phyloP scores from a whole-genome alignment of 2,329 filamentous ascomycete species.

The Trichoderma cornu-damae region DNA sequence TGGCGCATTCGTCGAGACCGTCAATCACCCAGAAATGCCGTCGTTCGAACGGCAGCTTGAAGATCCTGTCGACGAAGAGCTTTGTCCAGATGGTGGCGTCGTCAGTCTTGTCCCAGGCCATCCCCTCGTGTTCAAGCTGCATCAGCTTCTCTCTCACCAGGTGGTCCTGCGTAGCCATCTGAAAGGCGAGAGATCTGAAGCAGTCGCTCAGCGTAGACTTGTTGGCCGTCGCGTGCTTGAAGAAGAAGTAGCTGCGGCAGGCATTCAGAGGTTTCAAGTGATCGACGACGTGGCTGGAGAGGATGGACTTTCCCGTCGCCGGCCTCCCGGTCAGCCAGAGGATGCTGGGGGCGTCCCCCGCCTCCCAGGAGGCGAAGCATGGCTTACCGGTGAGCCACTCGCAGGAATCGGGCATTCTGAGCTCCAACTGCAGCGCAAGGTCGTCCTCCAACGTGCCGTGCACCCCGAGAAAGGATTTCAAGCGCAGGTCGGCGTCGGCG shows the following conservation, averaged over 20 bases:
- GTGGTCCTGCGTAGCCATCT: constrained; percentile 2
- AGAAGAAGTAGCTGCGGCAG: constrained; percentile 1
- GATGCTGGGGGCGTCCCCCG: neutral
- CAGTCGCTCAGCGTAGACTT: neutral
- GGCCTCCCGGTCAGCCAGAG: constrained; percentile 9
- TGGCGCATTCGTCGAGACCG: neutral
- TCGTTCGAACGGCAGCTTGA: neutral
- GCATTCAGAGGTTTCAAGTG: neutral
- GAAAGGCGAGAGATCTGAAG: neutral
- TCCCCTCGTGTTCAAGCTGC: neutral
- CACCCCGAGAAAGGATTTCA: neutral
- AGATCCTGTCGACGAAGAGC: constrained; percentile 11
- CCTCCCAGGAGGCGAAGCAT: neutral
- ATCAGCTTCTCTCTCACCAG: neutral
- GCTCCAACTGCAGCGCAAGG: neutral
- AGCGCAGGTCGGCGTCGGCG: neutral
- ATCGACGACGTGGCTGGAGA: constrained; percentile 4
- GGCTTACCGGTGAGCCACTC: constrained; percentile 9
- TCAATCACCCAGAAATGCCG: constrained; percentile 12
- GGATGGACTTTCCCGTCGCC: constrained; percentile 10
- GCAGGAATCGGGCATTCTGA: constrained; percentile 10
- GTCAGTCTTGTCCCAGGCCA: neutral
- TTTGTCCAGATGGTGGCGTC: constrained; percentile 6
- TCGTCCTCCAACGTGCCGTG: constrained; percentile 9
- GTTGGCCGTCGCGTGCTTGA: neutral